Evolutionary conservation across 495 filamentous ascomycete genomes (phyloP).

Genomic region (Trichoderma orchidacearum): DNA sequence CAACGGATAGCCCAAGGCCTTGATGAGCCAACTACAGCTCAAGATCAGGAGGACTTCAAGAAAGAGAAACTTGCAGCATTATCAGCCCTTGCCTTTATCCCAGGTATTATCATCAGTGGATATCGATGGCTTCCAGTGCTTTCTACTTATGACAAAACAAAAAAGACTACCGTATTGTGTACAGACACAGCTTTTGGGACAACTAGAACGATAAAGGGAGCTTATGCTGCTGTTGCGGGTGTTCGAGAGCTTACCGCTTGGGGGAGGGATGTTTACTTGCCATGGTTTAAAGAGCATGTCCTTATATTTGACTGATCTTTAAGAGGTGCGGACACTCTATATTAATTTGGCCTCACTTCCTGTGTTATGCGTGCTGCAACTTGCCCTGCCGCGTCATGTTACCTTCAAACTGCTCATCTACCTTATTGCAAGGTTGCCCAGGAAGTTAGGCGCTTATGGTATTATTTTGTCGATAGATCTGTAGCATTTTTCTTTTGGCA

Average conservation of each 20-base stretch:
- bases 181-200: background rate
- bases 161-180: background rate
- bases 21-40: background rate
- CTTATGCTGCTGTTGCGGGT: background rate
- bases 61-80: background rate
- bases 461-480: too few relatives aligned
- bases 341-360: too few relatives aligned
- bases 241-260: background rate
- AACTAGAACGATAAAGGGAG: background rate
- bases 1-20: background rate
- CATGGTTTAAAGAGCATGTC: background rate
- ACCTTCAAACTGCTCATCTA: too few relatives aligned
- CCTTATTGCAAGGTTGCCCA: too few relatives aligned
- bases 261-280: background rate
- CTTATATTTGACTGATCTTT: too few relatives aligned
- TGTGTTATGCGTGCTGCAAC: too few relatives aligned
- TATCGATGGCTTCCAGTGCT: background rate
- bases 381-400: too few relatives aligned
- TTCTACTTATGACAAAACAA: background rate
- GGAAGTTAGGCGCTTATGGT: too few relatives aligned
- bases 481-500: too few relatives aligned
- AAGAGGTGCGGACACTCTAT: too few relatives aligned
- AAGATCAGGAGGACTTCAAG: background rate
- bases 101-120: background rate
- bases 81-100: background rate